Evolutionary conservation across 352 stramenopile species (phyloP), one percentile per base, ranked within the genome.

Genomic region (Saprolegnia parasitica): DNA sequence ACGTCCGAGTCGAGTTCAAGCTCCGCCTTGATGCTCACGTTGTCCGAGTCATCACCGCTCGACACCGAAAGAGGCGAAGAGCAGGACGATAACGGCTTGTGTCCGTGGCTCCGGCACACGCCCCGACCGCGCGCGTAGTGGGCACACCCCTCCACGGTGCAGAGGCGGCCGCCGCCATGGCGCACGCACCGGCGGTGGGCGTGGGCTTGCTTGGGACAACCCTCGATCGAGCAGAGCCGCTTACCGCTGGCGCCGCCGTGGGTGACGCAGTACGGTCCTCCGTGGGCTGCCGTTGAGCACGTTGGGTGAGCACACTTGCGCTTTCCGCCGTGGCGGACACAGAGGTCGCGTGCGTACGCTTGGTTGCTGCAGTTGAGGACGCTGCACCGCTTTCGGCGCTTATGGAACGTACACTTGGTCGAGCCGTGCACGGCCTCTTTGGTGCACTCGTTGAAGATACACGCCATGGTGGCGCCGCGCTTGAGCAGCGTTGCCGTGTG

Each of bases 401-500:
- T 23, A 18, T 65, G 57, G 20, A 65, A 29, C 26, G 40, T 32
- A 32, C 57, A 65, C 18, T 65, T 65, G 24, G 24, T 47, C 21
- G 57, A 65, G 18, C 57, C 57, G 40, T 47, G 10, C 15, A 65
- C 40, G 32, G 40, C 57, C 9, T 65, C 35, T 26, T 65, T 47
- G 32, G 57, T 16, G 40, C 57, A 65, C 13, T 39, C 57, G n/a
- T 65, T 65, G 57, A 65, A 65, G 42, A 49, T 49, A 8, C 42
- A 49, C 42, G 18, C 13, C 13, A n/a, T 3, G 13, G 11, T 49
- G 10, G 13, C 11, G 42, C 42, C 42, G 4, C 18, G 11, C 42
- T 49, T 49, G 42, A 49, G 42, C 3, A 49, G 42, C 42, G 42
- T 49, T n/a, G 42, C 18, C 3, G 11, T 49, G 42, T n/a, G 42